Percentiles rank a stretch among this genome's conserved stretches.
Conservation (phyloP, 306 rosid species). For the Medicago lupulina region DNA sequence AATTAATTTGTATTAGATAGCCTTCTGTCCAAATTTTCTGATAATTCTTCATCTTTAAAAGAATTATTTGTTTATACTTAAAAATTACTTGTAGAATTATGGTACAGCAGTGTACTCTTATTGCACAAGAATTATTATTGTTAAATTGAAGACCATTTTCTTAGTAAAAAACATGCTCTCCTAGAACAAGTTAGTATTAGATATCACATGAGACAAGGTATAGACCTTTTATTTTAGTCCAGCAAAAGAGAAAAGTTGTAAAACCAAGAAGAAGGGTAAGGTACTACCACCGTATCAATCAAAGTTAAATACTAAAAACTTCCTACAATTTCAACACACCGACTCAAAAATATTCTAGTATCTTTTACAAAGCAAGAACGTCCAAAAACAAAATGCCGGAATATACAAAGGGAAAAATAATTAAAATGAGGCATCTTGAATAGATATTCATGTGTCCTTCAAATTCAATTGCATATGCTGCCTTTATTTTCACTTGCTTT, state of each 20-base stretch:
- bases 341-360: constrained; percentile 38
- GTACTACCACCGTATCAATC: constrained; percentile 37
- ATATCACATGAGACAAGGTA: constrained; percentile 27
- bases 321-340: constrained; percentile 33
- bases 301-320: constrained; percentile 7
- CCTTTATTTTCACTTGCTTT: constrained; percentile 25
- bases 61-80: no score
- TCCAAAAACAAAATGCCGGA: constrained; percentile 38
- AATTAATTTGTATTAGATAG: no score
- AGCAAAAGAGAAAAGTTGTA: constrained; percentile 38
- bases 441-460: constrained; percentile 34
- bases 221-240: constrained; percentile 23
- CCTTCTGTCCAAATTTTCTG: no score
- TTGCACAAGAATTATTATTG: neutral
- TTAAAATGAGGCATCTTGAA: constrained; percentile 14
- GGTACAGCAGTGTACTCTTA: neutral
- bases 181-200: constrained; percentile 33
- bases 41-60: no score
- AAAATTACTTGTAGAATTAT: no score
- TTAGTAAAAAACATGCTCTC: constrained; percentile 9
- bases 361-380: constrained; percentile 33
- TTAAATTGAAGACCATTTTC: constrained; percentile 30
- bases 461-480: constrained; percentile 12
- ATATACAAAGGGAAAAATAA: constrained; percentile 45
- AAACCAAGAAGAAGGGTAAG: constrained; percentile 44